Percentiles rank a stretch among this genome's conserved stretches.
These are phyloP conservation scores for Macadamia tetraphylla DNA, from an alignment of 164 flowering plant genomes.

Conservation along the genomic window DNA sequence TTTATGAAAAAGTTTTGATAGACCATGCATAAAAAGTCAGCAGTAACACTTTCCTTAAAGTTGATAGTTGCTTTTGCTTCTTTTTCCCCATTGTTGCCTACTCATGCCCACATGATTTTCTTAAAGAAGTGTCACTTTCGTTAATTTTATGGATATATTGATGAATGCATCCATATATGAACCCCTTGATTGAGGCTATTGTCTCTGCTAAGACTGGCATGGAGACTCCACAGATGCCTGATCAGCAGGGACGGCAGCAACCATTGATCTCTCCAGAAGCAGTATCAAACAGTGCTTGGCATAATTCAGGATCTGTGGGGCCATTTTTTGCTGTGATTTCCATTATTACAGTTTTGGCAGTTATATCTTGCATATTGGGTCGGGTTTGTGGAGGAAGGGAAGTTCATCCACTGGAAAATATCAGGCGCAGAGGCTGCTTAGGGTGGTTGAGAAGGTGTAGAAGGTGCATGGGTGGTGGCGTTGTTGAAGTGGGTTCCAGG, in stretches of 20 bases:
- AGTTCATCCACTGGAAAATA: slow-evolving; percentile 22
- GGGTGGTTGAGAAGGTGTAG: slow-evolving; percentile 34
- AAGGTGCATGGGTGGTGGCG: slow-evolving; percentile 6
- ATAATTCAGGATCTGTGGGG: slow-evolving; percentile 38
- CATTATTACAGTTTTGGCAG: slow-evolving; percentile 35
- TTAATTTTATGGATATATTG: slow-evolving; percentile 1
- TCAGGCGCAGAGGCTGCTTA: slow-evolving; percentile 21
- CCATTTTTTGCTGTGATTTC: slow-evolving; percentile 23
- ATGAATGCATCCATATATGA: background rate
- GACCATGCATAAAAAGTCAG: slow-evolving; percentile 9
- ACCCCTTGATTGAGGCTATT: background rate
- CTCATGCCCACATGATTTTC: slow-evolving; percentile 8
- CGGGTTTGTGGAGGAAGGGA: slow-evolving; percentile 21
- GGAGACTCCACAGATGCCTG: slow-evolving; percentile 22
- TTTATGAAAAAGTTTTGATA: slow-evolving; percentile 9
- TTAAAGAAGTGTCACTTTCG: background rate
- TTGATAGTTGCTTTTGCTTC: slow-evolving; percentile 10
- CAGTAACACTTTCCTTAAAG: background rate
- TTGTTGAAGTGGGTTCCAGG: slow-evolving; percentile 21
- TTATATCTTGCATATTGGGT: slow-evolving; percentile 42
- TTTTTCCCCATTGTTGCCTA: slow-evolving; percentile 15
- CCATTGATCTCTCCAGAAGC: slow-evolving; percentile 19
- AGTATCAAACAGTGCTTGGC: slow-evolving; percentile 19
- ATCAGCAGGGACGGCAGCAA: slow-evolving; percentile 31
- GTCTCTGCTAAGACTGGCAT: slow-evolving; percentile 5